Conservation (phyloP, 2,329 filamentous ascomycete genomes). For the Rhinocladiella mackenziei region DNA sequence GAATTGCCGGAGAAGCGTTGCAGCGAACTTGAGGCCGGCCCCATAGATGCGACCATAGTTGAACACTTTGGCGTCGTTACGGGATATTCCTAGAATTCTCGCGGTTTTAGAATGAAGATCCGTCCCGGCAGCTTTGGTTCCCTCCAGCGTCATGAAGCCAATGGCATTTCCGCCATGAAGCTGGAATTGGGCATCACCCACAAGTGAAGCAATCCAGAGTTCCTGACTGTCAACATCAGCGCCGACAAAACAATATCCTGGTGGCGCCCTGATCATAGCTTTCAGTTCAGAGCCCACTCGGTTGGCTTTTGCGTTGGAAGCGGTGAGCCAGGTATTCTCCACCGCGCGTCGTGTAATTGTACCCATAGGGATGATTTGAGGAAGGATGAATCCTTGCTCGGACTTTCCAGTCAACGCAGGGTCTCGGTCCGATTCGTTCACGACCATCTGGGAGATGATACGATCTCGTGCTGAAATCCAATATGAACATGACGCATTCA, state of each 20-base stretch:
- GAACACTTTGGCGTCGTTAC: conserved; percentile 95
- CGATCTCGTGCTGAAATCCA: conserved; percentile 95
- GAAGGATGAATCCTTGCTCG: conserved; percentile 77
- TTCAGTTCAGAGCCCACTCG: conserved; percentile 95
- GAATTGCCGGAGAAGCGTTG: conserved; percentile 86
- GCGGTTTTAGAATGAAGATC: conserved; percentile 94
- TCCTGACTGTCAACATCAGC: conserved; percentile 97
- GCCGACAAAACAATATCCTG: conserved; percentile 89
- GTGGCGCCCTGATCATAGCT: conserved; percentile 88
- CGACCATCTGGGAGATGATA: conserved; percentile 92
- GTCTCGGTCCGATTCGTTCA: conserved; percentile 66
- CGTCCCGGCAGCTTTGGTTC: conserved; percentile 87
- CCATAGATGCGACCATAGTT: conserved; percentile 99
- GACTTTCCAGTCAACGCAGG: conserved; percentile 27
- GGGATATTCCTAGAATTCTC: conserved; percentile 82
- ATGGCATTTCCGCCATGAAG: conserved; percentile 95
- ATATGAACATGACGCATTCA: conserved; percentile 98
- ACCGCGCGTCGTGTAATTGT: conserved; percentile 92
- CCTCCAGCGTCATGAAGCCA: conserved; percentile 98
- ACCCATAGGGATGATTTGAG: conserved; percentile 96
- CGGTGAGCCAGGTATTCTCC: conserved; percentile 97
- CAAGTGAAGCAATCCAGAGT: conserved; percentile 93
- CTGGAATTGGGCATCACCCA: conserved; percentile 91
- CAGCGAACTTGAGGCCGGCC: conserved; percentile 91
- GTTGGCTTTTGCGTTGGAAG: conserved; percentile 93